A percentile compares a stretch with the other conserved stretches of the same genome.
These are phyloP conservation scores for Mycena floridula DNA, from an alignment of 768 basidiomycete genomes.

Conservation along the genomic window DNA sequence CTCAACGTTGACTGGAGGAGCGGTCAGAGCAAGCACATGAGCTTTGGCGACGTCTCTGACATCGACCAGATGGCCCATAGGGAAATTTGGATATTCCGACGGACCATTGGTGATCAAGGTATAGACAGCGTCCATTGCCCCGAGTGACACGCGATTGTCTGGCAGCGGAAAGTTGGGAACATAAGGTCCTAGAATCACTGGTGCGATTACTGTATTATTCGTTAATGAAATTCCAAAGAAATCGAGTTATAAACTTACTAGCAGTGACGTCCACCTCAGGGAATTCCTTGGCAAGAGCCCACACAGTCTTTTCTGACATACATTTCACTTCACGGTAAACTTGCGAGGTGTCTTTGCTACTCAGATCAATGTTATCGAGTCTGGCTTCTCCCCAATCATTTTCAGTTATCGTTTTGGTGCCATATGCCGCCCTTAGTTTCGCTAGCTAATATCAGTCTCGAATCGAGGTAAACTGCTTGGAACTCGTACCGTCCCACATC, in stretches of 20 bases:
- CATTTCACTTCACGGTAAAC: not conserved
- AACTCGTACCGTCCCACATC: too few species aligned
- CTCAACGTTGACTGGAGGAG: not conserved
- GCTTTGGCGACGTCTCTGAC: not conserved
- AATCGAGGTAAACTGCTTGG: too few species aligned
- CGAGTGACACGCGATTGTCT: not conserved
- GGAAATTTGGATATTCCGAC: not conserved
- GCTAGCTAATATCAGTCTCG: too few species aligned
- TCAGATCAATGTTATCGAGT: not conserved
- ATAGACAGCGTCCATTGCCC: not conserved
- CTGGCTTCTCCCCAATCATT: not conserved
- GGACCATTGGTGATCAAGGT: not conserved
- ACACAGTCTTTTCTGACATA: not conserved
- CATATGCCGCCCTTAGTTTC: too few species aligned
- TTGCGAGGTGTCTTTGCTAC: too few species aligned
- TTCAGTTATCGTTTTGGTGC: not conserved
- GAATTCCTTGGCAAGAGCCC: not conserved
- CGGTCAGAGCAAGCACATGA: not conserved
- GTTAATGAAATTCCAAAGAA: not conserved
- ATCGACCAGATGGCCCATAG: not conserved
- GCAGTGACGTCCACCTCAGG: not conserved
- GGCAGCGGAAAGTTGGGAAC: not conserved
- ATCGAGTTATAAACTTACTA: too few species aligned
- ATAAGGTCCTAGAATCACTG: not conserved
- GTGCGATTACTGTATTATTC: not conserved